Percentiles rank a stretch among this genome's conserved stretches.
These are phyloP conservation scores for Phycomyces nitens DNA, from an alignment of 192 early-diverging fungal genomes.

Conservation along the genomic window DNA sequence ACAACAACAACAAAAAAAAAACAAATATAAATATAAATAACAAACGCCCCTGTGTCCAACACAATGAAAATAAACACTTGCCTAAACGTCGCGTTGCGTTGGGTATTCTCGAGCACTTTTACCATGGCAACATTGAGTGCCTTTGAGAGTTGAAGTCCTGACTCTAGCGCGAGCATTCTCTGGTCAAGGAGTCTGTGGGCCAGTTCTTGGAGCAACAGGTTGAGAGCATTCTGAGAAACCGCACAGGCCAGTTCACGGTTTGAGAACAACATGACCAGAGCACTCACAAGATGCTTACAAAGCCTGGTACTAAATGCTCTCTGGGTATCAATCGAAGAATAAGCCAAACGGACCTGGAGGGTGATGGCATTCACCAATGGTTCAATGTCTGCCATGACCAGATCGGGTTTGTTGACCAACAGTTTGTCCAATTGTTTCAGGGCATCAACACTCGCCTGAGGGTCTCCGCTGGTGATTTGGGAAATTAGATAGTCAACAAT, in stretches of 20 bases:
- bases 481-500: conserved; percentile 65
- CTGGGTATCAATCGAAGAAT: conserved; percentile 51
- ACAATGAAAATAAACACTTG: conserved; percentile 27
- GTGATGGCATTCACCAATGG: conserved; percentile 68
- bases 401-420: conserved; percentile 49
- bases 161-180: conserved; percentile 55
- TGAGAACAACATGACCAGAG: conserved; percentile 75
- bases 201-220: conserved; percentile 72
- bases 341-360: conserved; percentile 71
- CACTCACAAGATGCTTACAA: conserved; percentile 76
- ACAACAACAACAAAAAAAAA: conserved; percentile 3
- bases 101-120: conserved; percentile 84
- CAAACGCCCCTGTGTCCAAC: too few species aligned
- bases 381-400: conserved; percentile 58
- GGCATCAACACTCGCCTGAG: conserved; percentile 65
- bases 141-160: conserved; percentile 56
- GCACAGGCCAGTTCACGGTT: conserved; percentile 60
- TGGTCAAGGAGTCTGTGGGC: conserved; percentile 80
- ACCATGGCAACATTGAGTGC: conserved; percentile 88
- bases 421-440: conserved; percentile 71
- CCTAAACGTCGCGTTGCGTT: conserved; percentile 74
- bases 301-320: conserved; percentile 55
- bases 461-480: conserved; percentile 63
- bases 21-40: background rate
- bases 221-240: conserved; percentile 62